Evolutionary conservation across 768 basidiomycete genomes (phyloP).

Genomic region (Termitomyces titanicus): DNA sequence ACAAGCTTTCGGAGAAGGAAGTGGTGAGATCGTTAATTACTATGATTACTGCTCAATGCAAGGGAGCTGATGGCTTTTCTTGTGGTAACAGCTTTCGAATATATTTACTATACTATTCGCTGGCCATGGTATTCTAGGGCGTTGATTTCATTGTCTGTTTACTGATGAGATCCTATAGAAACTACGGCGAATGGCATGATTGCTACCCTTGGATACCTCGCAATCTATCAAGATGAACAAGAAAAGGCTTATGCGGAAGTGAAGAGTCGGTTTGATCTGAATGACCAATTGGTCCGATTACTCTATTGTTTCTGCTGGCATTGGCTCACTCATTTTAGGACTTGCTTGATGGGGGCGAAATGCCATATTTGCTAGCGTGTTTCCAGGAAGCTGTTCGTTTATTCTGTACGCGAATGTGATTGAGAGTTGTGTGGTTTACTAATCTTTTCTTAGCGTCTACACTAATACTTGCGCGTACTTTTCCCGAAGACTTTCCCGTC

Average conservation of each 20-base stretch:
- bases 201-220: slow-evolving; percentile 43
- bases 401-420: slow-evolving; percentile 20
- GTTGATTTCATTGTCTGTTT: not conserved
- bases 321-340: slow-evolving; percentile 4
- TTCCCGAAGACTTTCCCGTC: slow-evolving; percentile 21
- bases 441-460: slow-evolving; percentile 13
- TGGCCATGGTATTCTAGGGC: slow-evolving; percentile 18
- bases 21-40: slow-evolving; percentile 11
- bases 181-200: slow-evolving; percentile 49
- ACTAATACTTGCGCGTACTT: slow-evolving; percentile 21
- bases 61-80: not conserved
- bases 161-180: slow-evolving; percentile 25
- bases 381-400: slow-evolving; percentile 28
- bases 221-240: slow-evolving; percentile 43
- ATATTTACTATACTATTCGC: slow-evolving; percentile 22
- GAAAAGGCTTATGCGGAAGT: slow-evolving; percentile 45
- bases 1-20: slow-evolving; percentile 17
- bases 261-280: slow-evolving; percentile 25
- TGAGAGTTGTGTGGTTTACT: not conserved
- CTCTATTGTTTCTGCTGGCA: not conserved
- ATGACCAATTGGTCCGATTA: slow-evolving; percentile 26
- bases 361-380: slow-evolving; percentile 23
- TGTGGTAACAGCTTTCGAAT: slow-evolving; percentile 20
- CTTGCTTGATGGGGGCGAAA: slow-evolving; percentile 15
- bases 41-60: not conserved